Evolutionary conservation across 129 eudicot species (phyloP).

Genomic region (Sambucus nigra): DNA sequence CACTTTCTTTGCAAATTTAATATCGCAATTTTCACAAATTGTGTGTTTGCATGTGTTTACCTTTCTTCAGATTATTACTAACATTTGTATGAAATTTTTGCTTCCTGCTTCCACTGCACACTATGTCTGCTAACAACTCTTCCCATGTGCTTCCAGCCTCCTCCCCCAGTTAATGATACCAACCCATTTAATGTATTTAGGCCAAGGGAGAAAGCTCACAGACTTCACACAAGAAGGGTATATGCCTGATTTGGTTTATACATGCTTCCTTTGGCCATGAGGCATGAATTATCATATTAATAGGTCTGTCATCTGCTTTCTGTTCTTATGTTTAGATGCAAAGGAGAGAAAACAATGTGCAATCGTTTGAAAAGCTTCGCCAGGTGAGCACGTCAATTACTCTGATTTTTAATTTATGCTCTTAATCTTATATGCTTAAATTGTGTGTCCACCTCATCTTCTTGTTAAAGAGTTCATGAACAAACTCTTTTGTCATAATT

Average conservation of each 20-base stretch:
- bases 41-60: too few species aligned
- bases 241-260: slow-evolving; percentile 9
- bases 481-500: too few species aligned
- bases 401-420: neutral
- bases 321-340: slow-evolving; percentile 52
- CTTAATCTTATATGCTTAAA: too few species aligned
- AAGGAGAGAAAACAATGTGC: slow-evolving; percentile 97
- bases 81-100: neutral
- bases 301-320: slow-evolving; percentile 2
- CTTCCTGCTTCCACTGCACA: slow-evolving; percentile 7
- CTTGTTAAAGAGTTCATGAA: too few species aligned
- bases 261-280: neutral
- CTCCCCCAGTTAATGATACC: slow-evolving; percentile 93
- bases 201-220: slow-evolving; percentile 93
- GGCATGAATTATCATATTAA: too few species aligned
- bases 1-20: too few species aligned
- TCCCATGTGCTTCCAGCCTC: slow-evolving; percentile 46
- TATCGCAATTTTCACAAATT: too few species aligned
- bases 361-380: slow-evolving; percentile 96
- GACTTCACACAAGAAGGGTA: slow-evolving; percentile 94
- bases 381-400: slow-evolving; percentile 38
- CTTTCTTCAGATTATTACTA: neutral
- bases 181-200: slow-evolving; percentile 97
- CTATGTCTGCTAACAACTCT: slow-evolving; percentile 1
- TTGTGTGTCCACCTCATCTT: too few species aligned